phyloP scores from a whole-genome alignment of 1,139 yeast species.

The Geotrichum phurueaensis region DNA sequence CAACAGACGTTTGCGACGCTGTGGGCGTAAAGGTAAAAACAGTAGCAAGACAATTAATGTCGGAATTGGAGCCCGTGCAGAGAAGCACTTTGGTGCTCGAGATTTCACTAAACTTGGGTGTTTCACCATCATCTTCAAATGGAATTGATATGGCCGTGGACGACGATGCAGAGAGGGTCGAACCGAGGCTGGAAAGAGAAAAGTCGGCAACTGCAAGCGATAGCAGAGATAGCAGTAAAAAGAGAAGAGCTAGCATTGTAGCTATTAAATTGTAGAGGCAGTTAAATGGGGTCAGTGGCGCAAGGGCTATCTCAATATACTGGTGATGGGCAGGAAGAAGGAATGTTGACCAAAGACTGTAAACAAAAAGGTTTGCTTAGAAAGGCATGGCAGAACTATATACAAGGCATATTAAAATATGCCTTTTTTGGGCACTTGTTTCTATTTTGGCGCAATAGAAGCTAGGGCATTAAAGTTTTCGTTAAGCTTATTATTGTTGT shows the following conservation, averaged over 20 bases:
- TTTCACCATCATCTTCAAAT: slow-evolving; percentile 58
- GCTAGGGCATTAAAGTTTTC: too few species aligned
- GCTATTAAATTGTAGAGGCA: neutral
- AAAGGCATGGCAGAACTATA: too few species aligned
- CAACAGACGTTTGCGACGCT: slow-evolving; percentile 16
- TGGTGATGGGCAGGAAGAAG: neutral
- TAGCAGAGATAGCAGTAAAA: neutral
- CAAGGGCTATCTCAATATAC: too few species aligned
- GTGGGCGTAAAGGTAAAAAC: slow-evolving; percentile 32
- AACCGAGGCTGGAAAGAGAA: neutral
- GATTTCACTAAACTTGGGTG: slow-evolving; percentile 45
- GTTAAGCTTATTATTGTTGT: too few species aligned
- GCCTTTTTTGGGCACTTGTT: too few species aligned
- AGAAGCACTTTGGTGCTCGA: slow-evolving; percentile 48
- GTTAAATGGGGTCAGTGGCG: neutral
- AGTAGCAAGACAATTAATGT: slow-evolving; percentile 42
- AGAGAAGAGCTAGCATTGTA: neutral
- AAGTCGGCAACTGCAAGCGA: neutral
- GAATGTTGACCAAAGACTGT: neutral
- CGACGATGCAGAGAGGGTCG: slow-evolving; percentile 29
- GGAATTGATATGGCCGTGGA: slow-evolving; percentile 45
- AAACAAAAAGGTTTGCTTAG: too few species aligned
- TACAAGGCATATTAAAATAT: too few species aligned
- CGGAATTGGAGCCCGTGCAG: slow-evolving; percentile 59
- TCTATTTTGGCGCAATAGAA: too few species aligned